Evolutionary conservation across 176 grass and related monocot species (phyloP).

Genomic region (Musa troglodytarum): DNA sequence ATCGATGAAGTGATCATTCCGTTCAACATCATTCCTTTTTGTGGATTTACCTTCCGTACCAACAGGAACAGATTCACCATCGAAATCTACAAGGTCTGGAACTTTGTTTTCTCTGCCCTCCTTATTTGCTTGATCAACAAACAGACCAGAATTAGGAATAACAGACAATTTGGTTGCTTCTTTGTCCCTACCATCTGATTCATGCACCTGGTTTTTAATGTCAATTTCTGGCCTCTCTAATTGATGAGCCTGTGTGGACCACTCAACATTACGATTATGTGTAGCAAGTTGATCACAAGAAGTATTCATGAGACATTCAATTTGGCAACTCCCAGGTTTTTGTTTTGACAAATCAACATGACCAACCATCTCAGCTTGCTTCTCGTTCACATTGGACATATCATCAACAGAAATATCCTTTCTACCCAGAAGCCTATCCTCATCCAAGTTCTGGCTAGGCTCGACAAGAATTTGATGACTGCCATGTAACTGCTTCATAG

Average conservation of each 20-base stretch:
- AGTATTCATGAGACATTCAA: neutral
- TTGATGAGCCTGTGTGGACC: neutral
- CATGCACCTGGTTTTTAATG: conserved; percentile 13
- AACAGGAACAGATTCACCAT: conserved; percentile 9
- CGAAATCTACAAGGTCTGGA: conserved; percentile 6
- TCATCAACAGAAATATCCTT: neutral
- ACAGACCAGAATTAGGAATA: conserved; percentile 24
- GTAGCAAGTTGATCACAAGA: neutral
- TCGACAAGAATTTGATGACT: neutral
- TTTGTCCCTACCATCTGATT: conserved; percentile 22
- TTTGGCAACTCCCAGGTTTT: neutral
- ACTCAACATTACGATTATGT: neutral
- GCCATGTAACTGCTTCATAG: conserved; percentile 17
- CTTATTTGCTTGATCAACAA: conserved; percentile 26
- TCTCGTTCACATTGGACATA: conserved; percentile 5
- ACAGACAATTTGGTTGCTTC: neutral
- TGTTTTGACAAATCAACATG: neutral
- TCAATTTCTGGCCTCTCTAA: conserved; percentile 12
- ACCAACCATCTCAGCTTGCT: neutral
- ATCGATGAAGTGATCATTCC: neutral
- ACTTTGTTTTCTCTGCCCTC: conserved; percentile 20
- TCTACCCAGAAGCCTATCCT: neutral
- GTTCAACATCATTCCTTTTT: conserved; percentile 12
- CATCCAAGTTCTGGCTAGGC: neutral
- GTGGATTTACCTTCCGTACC: conserved; percentile 17